phyloP scores from a whole-genome alignment of 306 rosid species.

The Quercus berberidifolia region DNA sequence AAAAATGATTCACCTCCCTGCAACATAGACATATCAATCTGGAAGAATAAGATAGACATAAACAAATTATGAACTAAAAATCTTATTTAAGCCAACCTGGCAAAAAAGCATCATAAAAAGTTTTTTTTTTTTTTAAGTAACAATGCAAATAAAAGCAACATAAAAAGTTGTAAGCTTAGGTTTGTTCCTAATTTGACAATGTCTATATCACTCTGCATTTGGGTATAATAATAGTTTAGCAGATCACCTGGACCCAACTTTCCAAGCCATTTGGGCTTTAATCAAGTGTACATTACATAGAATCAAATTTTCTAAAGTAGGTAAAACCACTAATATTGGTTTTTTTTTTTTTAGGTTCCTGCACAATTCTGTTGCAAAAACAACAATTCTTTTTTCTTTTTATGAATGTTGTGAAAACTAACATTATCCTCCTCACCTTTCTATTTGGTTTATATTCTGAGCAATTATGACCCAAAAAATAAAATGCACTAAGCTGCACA shows the following conservation, averaged over 20 bases:
- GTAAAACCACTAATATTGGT: too few species aligned
- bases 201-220: too few species aligned
- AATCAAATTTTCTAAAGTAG: background rate
- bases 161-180: background rate
- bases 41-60: background rate
- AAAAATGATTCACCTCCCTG: conserved; percentile 74
- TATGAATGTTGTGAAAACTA: too few species aligned
- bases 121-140: too few species aligned
- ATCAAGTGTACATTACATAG: background rate
- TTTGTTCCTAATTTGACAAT: background rate
- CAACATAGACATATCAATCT: conserved; percentile 14
- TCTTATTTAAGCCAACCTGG: background rate
- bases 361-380: too few species aligned
- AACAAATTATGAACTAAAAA: background rate
- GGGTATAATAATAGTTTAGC: too few species aligned
- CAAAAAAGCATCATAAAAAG: background rate
- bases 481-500: too few species aligned
- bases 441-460: too few species aligned
- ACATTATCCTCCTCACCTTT: background rate
- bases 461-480: too few species aligned
- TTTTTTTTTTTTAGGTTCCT: too few species aligned
- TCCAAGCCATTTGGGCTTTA: background rate
- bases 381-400: too few species aligned
- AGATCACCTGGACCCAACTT: too few species aligned
- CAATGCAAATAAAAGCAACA: background rate